These are phyloP conservation scores for Neophaeococcomyces mojaviensis DNA, from an alignment of 2,329 filamentous ascomycete species.

Conservation along the genomic window DNA sequence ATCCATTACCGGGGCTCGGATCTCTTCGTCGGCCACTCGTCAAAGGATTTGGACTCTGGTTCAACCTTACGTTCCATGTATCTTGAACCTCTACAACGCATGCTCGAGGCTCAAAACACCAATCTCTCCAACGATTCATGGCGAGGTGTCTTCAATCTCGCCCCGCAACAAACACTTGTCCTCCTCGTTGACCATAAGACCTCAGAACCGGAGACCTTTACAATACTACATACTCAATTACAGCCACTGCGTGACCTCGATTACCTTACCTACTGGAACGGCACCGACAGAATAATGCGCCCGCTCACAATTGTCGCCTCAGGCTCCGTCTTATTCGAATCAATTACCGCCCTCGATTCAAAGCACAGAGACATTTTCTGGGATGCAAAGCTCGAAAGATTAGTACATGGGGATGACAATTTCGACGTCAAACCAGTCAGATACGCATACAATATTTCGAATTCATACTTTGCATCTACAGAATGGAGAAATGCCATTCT, in stretches of 20 bases:
- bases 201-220: conserved; percentile 31
- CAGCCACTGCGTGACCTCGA: conserved; percentile 39
- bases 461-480: conserved; percentile 53
- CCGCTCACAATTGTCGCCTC: conserved; percentile 48
- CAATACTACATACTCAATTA: conserved; percentile 33
- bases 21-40: conserved; percentile 49
- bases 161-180: conserved; percentile 41
- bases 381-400: conserved; percentile 42
- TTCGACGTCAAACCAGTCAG: no score
- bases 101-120: conserved; percentile 44
- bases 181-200: conserved; percentile 47
- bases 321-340: conserved; percentile 44
- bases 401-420: no score
- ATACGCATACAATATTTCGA: no score
- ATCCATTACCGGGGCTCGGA: conserved; percentile 41
- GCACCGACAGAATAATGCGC: conserved; percentile 33
- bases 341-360: conserved; percentile 35
- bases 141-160: conserved; percentile 44
- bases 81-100: conserved; percentile 41
- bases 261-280: conserved; percentile 46
- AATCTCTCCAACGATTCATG: conserved; percentile 28
- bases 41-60: conserved; percentile 35
- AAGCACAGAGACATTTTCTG: conserved; percentile 49
- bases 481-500: no score
- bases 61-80: conserved; percentile 46